Percentiles rank a stretch among this genome's conserved stretches.
These are phyloP conservation scores for Brassica juncea DNA, from an alignment of 345 rosid species.

Conservation along the genomic window DNA sequence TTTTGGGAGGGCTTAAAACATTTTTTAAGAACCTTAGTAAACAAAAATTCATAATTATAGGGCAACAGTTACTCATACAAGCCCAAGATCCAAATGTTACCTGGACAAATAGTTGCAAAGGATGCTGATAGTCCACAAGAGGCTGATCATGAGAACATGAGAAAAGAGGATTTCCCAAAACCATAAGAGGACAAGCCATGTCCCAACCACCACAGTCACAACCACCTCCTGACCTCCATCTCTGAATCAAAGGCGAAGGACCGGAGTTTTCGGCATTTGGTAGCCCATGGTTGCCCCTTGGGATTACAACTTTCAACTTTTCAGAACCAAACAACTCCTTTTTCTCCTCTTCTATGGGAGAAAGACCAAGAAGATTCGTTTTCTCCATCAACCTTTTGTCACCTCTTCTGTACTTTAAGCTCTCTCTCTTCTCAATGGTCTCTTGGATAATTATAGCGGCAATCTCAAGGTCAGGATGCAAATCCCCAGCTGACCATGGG, in stretches of 20 bases:
- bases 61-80: not conserved
- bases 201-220: slow-evolving; percentile 99
- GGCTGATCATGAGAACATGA: slow-evolving; percentile 55
- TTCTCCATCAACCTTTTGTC: slow-evolving; percentile 42
- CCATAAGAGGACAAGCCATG: slow-evolving; percentile 86
- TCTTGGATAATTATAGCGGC: slow-evolving; percentile 72
- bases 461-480: slow-evolving; percentile 70
- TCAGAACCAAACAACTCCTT: slow-evolving; percentile 34
- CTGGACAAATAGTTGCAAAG: slow-evolving; percentile 71
- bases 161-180: slow-evolving; percentile 61
- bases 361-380: slow-evolving; percentile 41
- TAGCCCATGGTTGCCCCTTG: slow-evolving; percentile 78
- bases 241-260: slow-evolving; percentile 75
- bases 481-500: slow-evolving; percentile 51
- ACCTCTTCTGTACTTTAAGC: slow-evolving; percentile 56
- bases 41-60: too few relatives aligned
- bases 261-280: slow-evolving; percentile 54
- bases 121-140: slow-evolving; percentile 55
- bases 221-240: slow-evolving; percentile 94
- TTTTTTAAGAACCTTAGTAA: too few relatives aligned
- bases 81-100: slow-evolving; percentile 36
- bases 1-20: too few relatives aligned
- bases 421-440: slow-evolving; percentile 72
- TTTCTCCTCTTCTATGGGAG: slow-evolving; percentile 45
- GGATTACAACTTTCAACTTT: slow-evolving; percentile 66